Conservation (phyloP, 768 basidiomycete genomes). For the Harrya chromipes region DNA sequence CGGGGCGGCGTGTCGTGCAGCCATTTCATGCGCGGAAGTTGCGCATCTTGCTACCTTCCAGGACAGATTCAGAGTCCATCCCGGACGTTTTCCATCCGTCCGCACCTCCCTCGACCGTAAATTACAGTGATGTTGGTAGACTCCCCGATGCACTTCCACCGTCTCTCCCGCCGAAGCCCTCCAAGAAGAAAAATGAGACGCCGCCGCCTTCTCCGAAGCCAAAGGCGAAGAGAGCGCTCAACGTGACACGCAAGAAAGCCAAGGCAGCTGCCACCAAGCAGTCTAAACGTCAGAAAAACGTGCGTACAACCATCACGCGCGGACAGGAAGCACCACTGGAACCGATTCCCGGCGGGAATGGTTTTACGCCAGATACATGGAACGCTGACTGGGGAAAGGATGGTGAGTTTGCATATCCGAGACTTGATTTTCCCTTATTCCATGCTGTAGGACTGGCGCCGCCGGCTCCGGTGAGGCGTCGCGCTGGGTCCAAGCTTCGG, state of each 20-base stretch:
- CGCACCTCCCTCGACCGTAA: neutral
- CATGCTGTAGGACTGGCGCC: slow-evolving; percentile 14
- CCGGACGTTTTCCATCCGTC: neutral
- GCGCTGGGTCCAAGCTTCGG: neutral
- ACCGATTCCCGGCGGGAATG: neutral
- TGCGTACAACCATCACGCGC: no score
- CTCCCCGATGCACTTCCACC: no score
- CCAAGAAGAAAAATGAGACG: slow-evolving; percentile 1
- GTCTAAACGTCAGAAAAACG: neutral
- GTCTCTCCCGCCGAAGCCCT: no score
- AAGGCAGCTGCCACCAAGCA: neutral
- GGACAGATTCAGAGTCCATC: neutral
- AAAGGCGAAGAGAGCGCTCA: neutral
- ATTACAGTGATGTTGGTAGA: no score
- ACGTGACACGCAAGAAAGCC: slow-evolving; percentile 2
- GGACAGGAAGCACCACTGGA: neutral
- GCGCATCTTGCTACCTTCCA: neutral
- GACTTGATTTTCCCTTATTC: neutral
- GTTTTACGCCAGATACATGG: slow-evolving; percentile 12
- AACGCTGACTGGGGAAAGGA: no score
- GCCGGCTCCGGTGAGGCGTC: neutral
- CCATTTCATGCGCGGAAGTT: slow-evolving; percentile 12
- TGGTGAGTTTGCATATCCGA: slow-evolving; percentile 8
- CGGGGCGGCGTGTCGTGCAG: slow-evolving; percentile 17
- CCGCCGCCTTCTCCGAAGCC: neutral